phyloP scores from a whole-genome alignment of 2,329 filamentous ascomycete genomes.

The Curvularia sp. region DNA sequence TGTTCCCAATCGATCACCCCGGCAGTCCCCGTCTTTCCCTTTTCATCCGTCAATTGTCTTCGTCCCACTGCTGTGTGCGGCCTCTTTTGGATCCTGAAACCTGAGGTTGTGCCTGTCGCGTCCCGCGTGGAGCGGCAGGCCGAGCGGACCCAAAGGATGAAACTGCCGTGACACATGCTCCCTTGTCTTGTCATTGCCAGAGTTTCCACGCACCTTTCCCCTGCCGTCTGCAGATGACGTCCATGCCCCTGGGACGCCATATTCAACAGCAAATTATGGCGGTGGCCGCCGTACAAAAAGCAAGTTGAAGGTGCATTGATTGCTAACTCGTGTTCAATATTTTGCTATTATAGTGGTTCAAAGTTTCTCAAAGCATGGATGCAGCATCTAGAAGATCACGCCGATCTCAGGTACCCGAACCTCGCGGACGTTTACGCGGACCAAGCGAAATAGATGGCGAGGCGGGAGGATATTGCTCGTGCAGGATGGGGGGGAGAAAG shows the following conservation, averaged over 20 bases:
- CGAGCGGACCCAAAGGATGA: slow-evolving; percentile 18
- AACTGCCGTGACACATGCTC: slow-evolving; percentile 27
- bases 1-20: slow-evolving; percentile 12
- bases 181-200: slow-evolving; percentile 14
- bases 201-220: background rate
- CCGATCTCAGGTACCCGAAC: slow-evolving; percentile 89
- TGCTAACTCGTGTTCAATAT: slow-evolving; percentile 16
- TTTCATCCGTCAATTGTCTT: background rate
- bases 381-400: slow-evolving; percentile 85
- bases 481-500: background rate
- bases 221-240: background rate
- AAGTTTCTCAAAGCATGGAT: slow-evolving; percentile 90
- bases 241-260: background rate
- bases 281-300: background rate
- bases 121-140: slow-evolving; percentile 13
- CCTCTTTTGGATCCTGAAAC: slow-evolving; percentile 5
- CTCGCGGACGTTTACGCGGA: slow-evolving; percentile 55
- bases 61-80: background rate
- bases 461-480: background rate
- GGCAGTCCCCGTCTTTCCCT: background rate
- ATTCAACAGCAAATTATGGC: background rate
- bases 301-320: background rate
- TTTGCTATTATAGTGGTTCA: slow-evolving; percentile 68
- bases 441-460: slow-evolving; percentile 29
- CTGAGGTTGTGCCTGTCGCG: slow-evolving; percentile 21